A percentile compares a stretch with the other conserved stretches of the same genome.
Evolutionary conservation across 345 rosid genomes (phyloP).

Genomic region (Leavenworthia alabamica): DNA sequence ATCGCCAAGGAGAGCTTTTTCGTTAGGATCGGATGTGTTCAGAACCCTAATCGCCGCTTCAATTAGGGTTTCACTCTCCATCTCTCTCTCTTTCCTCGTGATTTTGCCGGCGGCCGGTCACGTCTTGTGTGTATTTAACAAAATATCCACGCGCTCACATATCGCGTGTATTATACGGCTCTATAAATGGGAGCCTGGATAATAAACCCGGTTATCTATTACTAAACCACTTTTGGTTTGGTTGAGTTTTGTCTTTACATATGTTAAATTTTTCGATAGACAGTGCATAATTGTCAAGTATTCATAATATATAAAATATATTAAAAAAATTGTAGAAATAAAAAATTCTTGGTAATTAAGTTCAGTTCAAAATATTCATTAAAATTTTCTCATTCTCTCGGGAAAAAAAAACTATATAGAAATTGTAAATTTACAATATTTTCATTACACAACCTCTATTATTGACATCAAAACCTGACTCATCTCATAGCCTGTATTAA

Average conservation of each 20-base stretch:
- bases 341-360: too few relatives aligned
- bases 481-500: background rate
- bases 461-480: background rate
- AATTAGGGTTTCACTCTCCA: conserved; percentile 51
- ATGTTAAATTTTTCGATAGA: background rate
- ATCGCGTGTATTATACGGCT: background rate
- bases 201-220: background rate
- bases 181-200: too few relatives aligned
- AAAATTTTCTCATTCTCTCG: background rate
- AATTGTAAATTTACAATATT: background rate
- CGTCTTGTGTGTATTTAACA: background rate
- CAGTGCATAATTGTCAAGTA: background rate
- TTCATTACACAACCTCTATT: background rate
- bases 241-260: background rate
- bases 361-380: background rate
- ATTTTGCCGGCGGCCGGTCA: conserved; percentile 8
- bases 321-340: too few relatives aligned
- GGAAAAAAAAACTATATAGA: background rate
- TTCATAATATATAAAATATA: too few relatives aligned
- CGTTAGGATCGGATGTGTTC: conserved; percentile 70
- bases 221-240: background rate
- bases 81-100: conserved; percentile 6
- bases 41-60: conserved; percentile 69
- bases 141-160: background rate
- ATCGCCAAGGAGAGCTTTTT: conserved; percentile 75